phyloP scores from a whole-genome alignment of 2,329 filamentous ascomycete species.

The Botrytis galanthina region DNA sequence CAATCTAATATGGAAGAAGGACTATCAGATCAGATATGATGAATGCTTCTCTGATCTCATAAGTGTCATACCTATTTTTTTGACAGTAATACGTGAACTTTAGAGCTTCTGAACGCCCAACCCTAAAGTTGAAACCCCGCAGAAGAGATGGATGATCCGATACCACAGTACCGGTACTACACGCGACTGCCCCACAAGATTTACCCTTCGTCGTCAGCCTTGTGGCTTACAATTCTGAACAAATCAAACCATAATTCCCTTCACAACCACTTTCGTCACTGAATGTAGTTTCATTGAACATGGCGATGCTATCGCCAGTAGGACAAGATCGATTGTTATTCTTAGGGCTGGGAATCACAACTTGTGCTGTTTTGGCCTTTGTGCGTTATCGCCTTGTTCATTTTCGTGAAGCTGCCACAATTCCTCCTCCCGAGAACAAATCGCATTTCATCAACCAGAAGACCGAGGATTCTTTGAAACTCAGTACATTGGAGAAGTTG shows the following conservation, averaged over 20 bases:
- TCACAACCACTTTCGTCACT: constrained; percentile 12
- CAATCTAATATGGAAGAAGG: neutral
- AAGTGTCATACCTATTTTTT: neutral
- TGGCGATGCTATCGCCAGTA: constrained; percentile 36
- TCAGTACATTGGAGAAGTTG: constrained; percentile 65
- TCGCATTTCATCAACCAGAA: constrained; percentile 73
- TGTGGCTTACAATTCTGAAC: neutral
- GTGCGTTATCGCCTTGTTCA: constrained; percentile 58
- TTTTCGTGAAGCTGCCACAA: constrained; percentile 62
- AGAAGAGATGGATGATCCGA: constrained; percentile 2
- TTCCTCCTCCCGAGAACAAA: constrained; percentile 63
- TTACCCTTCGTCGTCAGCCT: constrained; percentile 8
- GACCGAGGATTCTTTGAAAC: constrained; percentile 68
- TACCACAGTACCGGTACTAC: neutral
- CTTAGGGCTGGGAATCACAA: constrained; percentile 46
- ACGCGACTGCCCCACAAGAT: neutral
- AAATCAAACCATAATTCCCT: neutral
- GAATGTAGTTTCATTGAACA: constrained; percentile 31
- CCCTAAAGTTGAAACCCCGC: neutral
- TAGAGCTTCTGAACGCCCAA: neutral
- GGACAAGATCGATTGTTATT: constrained; percentile 33
- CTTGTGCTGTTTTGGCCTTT: constrained; percentile 55
- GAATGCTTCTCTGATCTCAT: neutral
- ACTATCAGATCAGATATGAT: neutral
- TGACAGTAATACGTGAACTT: neutral